phyloP scores from a whole-genome alignment of 2,329 filamentous ascomycete genomes.

The Clonostachys rosea region DNA sequence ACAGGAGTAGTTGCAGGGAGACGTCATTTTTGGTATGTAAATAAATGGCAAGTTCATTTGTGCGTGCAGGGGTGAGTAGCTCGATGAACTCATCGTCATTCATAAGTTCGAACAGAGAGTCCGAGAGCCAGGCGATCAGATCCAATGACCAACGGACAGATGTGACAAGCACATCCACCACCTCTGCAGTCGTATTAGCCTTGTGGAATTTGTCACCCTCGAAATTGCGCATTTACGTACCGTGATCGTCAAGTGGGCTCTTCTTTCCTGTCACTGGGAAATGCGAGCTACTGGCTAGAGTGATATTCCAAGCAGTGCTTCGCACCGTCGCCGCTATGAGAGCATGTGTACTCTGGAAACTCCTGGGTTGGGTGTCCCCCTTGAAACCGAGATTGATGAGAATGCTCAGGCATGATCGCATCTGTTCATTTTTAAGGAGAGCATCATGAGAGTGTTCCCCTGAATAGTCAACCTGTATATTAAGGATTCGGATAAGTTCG shows the following conservation, averaged over 20 bases:
- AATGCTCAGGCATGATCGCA: slow-evolving; percentile 74
- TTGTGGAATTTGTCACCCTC: neutral
- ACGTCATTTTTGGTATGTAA: slow-evolving; percentile 52
- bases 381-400: slow-evolving; percentile 74
- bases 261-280: slow-evolving; percentile 48
- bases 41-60: slow-evolving; percentile 43
- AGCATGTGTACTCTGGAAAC: slow-evolving; percentile 68
- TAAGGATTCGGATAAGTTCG: slow-evolving; percentile 65
- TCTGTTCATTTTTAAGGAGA: slow-evolving; percentile 65
- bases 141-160: slow-evolving; percentile 77
- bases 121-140: slow-evolving; percentile 58
- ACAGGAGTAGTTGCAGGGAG: slow-evolving; percentile 61
- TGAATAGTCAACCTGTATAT: slow-evolving; percentile 76
- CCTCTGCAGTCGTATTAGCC: slow-evolving; percentile 41
- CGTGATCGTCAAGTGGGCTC: slow-evolving; percentile 57
- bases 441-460: slow-evolving; percentile 68
- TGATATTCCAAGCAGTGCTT: slow-evolving; percentile 62
- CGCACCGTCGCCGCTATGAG: slow-evolving; percentile 72
- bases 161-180: slow-evolving; percentile 67
- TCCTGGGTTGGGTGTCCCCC: slow-evolving; percentile 56
- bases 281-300: slow-evolving; percentile 56
- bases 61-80: slow-evolving; percentile 40
- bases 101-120: slow-evolving; percentile 51
- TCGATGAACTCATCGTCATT: slow-evolving; percentile 46
- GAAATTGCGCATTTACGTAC: slow-evolving; percentile 9